These are phyloP conservation scores for Prillingera fragicola DNA, from an alignment of 1,284 basidiomycete genomes.

Conservation along the genomic window DNA sequence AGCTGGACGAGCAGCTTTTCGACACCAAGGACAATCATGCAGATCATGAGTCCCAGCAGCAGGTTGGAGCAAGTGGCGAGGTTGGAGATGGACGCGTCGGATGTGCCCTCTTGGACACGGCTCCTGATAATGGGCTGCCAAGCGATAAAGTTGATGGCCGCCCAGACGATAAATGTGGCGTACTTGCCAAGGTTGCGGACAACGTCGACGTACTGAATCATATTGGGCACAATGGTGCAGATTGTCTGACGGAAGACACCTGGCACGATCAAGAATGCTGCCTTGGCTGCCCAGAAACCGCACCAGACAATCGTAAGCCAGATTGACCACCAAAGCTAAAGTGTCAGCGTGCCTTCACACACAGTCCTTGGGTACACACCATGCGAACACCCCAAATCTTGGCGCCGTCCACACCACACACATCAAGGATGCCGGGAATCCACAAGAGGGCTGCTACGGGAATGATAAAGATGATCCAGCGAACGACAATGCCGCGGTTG, in stretches of 20 bases:
- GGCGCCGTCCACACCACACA: slow-evolving; percentile 58
- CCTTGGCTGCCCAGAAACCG: slow-evolving; percentile 78
- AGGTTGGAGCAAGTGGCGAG: slow-evolving; percentile 20
- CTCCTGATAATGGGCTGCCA: slow-evolving; percentile 61
- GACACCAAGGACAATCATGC: slow-evolving; percentile 63
- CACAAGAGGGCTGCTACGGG: slow-evolving; percentile 66
- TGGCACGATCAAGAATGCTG: slow-evolving; percentile 60
- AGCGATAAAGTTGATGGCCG: slow-evolving; percentile 60
- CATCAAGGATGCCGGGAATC: slow-evolving; percentile 64
- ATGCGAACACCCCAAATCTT: slow-evolving; percentile 47
- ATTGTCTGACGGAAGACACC: slow-evolving; percentile 58
- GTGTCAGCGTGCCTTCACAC: background rate
- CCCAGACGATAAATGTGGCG: slow-evolving; percentile 66
- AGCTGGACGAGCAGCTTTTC: slow-evolving; percentile 86
- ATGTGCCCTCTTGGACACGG: slow-evolving; percentile 26
- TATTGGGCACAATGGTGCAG: slow-evolving; percentile 64
- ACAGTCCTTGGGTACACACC: slow-evolving; percentile 46
- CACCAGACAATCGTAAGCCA: slow-evolving; percentile 75
- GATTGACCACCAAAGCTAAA: slow-evolving; percentile 79
- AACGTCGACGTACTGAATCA: slow-evolving; percentile 72
- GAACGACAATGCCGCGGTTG: slow-evolving; percentile 67
- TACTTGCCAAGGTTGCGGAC: slow-evolving; percentile 59
- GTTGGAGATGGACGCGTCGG: slow-evolving; percentile 30
- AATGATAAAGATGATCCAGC: slow-evolving; percentile 74
- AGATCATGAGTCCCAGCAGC: slow-evolving; percentile 72